These are phyloP conservation scores for Populus euphratica DNA, from an alignment of 345 rosid genomes.

Conservation along the genomic window DNA sequence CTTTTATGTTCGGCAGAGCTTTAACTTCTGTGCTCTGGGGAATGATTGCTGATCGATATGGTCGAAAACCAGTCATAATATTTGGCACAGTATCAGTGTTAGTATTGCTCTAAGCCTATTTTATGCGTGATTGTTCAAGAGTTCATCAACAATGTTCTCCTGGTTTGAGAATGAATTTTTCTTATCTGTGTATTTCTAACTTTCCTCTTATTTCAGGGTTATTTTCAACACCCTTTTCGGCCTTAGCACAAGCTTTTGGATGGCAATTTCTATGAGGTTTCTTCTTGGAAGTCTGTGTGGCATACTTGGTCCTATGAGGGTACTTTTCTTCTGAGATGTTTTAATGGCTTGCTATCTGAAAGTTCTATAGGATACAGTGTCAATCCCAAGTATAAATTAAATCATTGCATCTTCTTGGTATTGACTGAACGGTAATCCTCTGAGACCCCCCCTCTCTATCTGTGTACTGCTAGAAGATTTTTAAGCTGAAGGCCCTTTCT, in stretches of 20 bases:
- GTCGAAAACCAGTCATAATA: conserved; percentile 69
- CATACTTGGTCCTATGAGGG: conserved; percentile 64
- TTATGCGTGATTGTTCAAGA: not conserved
- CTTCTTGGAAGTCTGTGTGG: conserved; percentile 62
- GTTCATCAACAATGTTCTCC: not conserved
- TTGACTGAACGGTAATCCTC: no score
- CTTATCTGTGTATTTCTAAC: not conserved
- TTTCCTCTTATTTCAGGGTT: conserved; percentile 38
- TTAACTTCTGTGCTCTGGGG: conserved; percentile 77
- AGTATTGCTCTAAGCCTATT: conserved; percentile 18
- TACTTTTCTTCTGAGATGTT: conserved; percentile 12
- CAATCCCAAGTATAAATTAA: not conserved
- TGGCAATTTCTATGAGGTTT: conserved; percentile 60
- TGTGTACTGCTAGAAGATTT: not conserved
- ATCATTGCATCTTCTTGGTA: not conserved
- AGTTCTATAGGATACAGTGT: not conserved
- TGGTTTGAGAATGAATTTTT: not conserved
- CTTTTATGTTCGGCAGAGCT: conserved; percentile 86
- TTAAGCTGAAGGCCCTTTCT: not conserved
- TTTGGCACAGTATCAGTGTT: conserved; percentile 52
- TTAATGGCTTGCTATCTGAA: not conserved
- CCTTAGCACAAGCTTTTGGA: conserved; percentile 59
- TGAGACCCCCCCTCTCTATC: not conserved
- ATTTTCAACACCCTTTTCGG: conserved; percentile 65
- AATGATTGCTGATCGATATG: conserved; percentile 68